A percentile compares a stretch with the other conserved stretches of the same genome.
Conservation (phyloP, 495 filamentous ascomycete genomes). For the Tuber indicum region DNA sequence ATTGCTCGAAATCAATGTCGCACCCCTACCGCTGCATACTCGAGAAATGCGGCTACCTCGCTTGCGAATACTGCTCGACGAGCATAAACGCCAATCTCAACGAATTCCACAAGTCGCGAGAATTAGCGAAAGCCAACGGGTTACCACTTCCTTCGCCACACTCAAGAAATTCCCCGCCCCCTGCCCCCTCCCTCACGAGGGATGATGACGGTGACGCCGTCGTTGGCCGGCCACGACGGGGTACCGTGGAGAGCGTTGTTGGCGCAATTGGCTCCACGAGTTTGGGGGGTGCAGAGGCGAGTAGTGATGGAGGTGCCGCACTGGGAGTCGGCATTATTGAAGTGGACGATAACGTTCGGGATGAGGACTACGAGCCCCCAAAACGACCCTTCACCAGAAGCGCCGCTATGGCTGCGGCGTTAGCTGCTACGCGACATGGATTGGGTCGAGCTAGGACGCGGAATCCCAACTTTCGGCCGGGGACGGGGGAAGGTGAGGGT, state of each 20-base stretch:
- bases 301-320: neutral
- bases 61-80: conserved; percentile 24
- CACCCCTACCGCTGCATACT: conserved; percentile 36
- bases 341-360: neutral
- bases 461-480: neutral
- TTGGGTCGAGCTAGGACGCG: neutral
- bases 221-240: neutral
- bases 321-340: neutral
- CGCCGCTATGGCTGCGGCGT: neutral
- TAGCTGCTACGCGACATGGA: neutral
- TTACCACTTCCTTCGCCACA: neutral
- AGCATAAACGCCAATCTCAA: neutral
- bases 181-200: neutral
- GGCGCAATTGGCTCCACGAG: neutral
- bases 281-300: neutral
- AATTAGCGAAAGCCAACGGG: neutral
- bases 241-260: neutral
- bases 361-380: neutral
- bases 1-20: conserved; percentile 16
- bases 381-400: neutral
- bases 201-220: neutral
- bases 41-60: conserved; percentile 32
- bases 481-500: neutral
- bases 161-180: neutral
- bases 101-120: neutral